These are phyloP conservation scores for Leccinum ponderosum DNA, from an alignment of 1,284 basidiomycete genomes.

Conservation along the genomic window DNA sequence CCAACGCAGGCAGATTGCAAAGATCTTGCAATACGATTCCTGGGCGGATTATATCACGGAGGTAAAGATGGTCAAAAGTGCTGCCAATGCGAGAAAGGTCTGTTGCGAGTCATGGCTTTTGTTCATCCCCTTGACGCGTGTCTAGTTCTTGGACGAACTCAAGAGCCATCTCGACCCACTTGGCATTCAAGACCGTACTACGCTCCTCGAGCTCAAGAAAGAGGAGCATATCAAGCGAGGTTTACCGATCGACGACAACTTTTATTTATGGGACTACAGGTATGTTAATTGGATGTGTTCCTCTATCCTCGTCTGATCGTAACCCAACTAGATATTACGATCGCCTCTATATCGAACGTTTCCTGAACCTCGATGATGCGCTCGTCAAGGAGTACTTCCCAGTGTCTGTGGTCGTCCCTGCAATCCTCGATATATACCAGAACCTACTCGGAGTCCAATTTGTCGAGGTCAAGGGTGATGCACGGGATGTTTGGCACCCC, in stretches of 20 bases:
- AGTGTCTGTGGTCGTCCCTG: conserved; percentile 74
- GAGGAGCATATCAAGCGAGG: conserved; percentile 63
- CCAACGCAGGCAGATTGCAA: conserved; percentile 67
- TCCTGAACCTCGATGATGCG: conserved; percentile 66
- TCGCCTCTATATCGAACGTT: conserved; percentile 65
- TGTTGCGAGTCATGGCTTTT: conserved; percentile 16
- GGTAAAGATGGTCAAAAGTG: conserved; percentile 79
- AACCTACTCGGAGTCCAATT: conserved; percentile 73
- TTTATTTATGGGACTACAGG: not conserved
- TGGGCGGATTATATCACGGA: conserved; percentile 84
- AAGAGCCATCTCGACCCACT: conserved; percentile 73
- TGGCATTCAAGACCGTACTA: conserved; percentile 62
- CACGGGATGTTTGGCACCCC: conserved; percentile 63
- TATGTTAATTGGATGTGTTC: not conserved
- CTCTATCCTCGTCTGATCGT: not conserved
- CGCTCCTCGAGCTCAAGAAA: conserved; percentile 70
- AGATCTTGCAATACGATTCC: conserved; percentile 69
- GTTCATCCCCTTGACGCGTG: not conserved
- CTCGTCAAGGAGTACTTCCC: conserved; percentile 86
- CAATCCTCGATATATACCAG: conserved; percentile 80
- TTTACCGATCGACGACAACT: conserved; percentile 28
- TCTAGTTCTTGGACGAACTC: conserved; percentile 70
- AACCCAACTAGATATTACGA: conserved; percentile 55
- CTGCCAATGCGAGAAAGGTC: conserved; percentile 51
- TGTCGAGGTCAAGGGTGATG: conserved; percentile 55